phyloP scores from a whole-genome alignment of 495 filamentous ascomycete species.

The Bryoglossum gracile region DNA sequence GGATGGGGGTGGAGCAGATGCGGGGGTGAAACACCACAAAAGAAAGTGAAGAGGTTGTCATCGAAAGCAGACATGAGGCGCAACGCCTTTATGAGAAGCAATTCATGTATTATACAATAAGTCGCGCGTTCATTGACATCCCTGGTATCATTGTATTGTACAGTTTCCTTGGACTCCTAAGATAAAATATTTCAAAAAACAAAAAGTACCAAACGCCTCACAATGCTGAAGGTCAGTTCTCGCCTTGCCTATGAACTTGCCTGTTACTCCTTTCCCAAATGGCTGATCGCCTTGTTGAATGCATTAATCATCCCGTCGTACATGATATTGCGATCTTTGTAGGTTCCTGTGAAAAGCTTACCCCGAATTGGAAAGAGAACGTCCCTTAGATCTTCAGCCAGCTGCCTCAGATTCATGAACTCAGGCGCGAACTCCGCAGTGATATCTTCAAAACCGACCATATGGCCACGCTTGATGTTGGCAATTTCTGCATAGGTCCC shows the following conservation, averaged over 20 bases:
- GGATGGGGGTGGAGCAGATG: background rate
- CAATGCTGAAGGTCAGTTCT: conserved; percentile 5
- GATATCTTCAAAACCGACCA: conserved; percentile 15
- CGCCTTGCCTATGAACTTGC: conserved; percentile 1
- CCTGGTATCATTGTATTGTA: conserved; percentile 11
- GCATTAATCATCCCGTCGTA: conserved; percentile 1
- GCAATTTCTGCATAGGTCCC: conserved; percentile 14
- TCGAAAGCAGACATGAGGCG: conserved; percentile 7
- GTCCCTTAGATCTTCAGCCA: conserved; percentile 1
- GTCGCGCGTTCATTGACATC: conserved; percentile 15
- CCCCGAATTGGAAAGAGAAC: conserved; percentile 5
- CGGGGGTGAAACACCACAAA: background rate
- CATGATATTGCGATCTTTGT: background rate
- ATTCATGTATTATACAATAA: conserved; percentile 23
- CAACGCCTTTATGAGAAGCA: conserved; percentile 18
- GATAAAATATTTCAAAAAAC: conserved; percentile 1
- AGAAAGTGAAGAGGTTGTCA: background rate
- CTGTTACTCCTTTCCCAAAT: conserved; percentile 2
- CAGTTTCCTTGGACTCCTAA: conserved; percentile 2
- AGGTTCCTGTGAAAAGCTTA: conserved; percentile 6
- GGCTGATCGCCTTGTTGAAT: conserved; percentile 1
- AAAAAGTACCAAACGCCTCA: conserved; percentile 6
- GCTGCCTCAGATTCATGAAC: conserved; percentile 2
- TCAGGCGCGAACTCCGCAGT: conserved; percentile 11
- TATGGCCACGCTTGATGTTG: conserved; percentile 6